phyloP scores from a whole-genome alignment of 768 basidiomycete species.

The Trametes coccinea region DNA sequence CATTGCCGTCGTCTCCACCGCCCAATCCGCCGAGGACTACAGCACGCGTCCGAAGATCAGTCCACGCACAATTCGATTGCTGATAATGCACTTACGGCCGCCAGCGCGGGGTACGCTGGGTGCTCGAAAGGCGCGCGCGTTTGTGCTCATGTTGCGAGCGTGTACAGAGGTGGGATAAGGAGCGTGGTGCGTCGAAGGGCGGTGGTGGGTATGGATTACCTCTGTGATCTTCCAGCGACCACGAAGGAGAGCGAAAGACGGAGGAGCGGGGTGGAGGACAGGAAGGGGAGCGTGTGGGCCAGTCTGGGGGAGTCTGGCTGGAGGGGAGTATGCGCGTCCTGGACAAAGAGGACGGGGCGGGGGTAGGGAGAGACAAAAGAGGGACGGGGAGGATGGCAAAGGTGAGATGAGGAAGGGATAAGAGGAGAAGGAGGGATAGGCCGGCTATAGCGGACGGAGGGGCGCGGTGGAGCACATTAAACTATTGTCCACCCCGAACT shows the following conservation, averaged over 20 bases:
- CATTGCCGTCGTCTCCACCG: neutral
- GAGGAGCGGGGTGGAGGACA: neutral
- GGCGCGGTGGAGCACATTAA: constrained; percentile 2
- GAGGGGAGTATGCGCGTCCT: neutral
- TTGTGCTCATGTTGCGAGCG: neutral
- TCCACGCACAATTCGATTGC: neutral
- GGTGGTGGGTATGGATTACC: constrained; percentile 2
- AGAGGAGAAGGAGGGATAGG: neutral
- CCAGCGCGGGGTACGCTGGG: constrained; percentile 3
- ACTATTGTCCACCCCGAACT: constrained; percentile 8
- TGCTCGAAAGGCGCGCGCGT: neutral
- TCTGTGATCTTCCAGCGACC: constrained; percentile 27
- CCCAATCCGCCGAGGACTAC: constrained; percentile 1
- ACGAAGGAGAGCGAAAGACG: constrained; percentile 6
- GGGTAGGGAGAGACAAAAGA: constrained; percentile 4
- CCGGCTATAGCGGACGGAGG: neutral
- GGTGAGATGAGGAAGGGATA: constrained; percentile 6
- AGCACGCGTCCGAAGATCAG: neutral
- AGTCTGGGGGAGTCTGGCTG: constrained; percentile 4
- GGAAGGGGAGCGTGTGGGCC: neutral
- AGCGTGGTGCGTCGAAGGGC: constrained; percentile 14
- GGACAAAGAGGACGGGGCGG: constrained; percentile 8
- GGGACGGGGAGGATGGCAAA: constrained; percentile 8
- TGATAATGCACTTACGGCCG: constrained; percentile 1
- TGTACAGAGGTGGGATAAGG: constrained; percentile 1